Percentiles rank a stretch among this genome's conserved stretches.
Evolutionary conservation across 1,139 yeast genomes (phyloP).

Genomic region (Yamadazyma trypodendri): DNA sequence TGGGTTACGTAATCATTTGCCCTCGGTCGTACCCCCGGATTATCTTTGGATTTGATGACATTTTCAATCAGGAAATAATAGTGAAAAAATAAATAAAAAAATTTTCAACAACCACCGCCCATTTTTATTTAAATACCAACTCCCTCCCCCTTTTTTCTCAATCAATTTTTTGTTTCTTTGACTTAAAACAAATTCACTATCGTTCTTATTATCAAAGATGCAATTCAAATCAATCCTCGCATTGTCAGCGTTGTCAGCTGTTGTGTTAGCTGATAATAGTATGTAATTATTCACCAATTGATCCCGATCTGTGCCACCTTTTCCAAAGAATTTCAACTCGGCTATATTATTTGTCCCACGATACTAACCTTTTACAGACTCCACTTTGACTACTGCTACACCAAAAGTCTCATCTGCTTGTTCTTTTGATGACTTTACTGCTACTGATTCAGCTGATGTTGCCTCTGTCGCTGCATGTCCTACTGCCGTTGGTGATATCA

Average conservation of each 20-base stretch:
- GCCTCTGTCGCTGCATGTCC: slow-evolving; percentile 72
- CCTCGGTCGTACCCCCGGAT: neutral
- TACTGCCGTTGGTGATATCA: slow-evolving; percentile 77
- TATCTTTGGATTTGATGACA: slow-evolving; percentile 5
- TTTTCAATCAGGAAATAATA: slow-evolving; percentile 3
- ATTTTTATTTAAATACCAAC: slow-evolving; percentile 11
- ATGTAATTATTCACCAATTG: too few species aligned
- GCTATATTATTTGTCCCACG: neutral
- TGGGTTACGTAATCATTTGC: too few species aligned
- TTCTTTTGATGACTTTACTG: slow-evolving; percentile 57
- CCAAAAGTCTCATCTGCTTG: slow-evolving; percentile 55
- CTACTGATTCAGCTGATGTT: slow-evolving; percentile 75
- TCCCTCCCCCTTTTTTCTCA: slow-evolving; percentile 6
- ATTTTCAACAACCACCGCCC: slow-evolving; percentile 9
- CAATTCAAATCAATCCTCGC: slow-evolving; percentile 50
- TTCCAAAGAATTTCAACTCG: neutral
- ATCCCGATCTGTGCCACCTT: neutral
- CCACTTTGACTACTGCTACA: slow-evolving; percentile 50
- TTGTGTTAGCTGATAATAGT: slow-evolving; percentile 54
- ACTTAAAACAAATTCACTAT: slow-evolving; percentile 7
- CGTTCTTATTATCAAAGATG: slow-evolving; percentile 28
- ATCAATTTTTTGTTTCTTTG: slow-evolving; percentile 5
- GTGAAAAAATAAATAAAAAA: slow-evolving; percentile 7
- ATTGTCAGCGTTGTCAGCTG: slow-evolving; percentile 45
- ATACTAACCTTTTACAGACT: slow-evolving; percentile 23